Percentiles rank a stretch among this genome's conserved stretches.
phyloP scores from a whole-genome alignment of 768 basidiomycete species.

The Pleurotus giganteus region DNA sequence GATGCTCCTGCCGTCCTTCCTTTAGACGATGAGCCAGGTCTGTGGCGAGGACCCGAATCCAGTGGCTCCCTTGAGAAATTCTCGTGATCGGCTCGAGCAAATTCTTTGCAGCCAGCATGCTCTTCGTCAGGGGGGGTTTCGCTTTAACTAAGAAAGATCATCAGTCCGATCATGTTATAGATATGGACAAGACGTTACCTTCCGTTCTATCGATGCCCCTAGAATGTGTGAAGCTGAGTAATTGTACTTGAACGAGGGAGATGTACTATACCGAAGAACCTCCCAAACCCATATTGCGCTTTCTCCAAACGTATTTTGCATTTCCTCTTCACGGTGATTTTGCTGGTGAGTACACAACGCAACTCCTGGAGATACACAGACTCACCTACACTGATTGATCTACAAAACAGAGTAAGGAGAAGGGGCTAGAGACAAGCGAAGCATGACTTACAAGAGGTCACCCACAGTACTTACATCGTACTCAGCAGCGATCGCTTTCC shows the following conservation, averaged over 20 bases:
- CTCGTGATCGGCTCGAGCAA: slow-evolving; percentile 76
- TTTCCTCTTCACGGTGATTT: slow-evolving; percentile 51
- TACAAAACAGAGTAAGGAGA: slow-evolving; percentile 22
- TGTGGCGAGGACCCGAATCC: slow-evolving; percentile 89
- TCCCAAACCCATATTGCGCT: slow-evolving; percentile 91
- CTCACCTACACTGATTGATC: slow-evolving; percentile 58
- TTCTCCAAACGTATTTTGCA: slow-evolving; percentile 81
- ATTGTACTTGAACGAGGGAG: background rate
- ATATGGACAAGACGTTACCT: slow-evolving; percentile 42
- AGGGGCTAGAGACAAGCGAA: background rate
- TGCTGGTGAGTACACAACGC: background rate
- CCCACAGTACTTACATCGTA: slow-evolving; percentile 89
- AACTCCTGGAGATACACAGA: background rate
- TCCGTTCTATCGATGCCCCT: slow-evolving; percentile 88
- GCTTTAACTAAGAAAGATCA: slow-evolving; percentile 66
- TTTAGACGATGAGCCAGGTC: slow-evolving; percentile 84
- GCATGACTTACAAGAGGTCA: slow-evolving; percentile 76
- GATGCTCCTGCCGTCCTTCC: slow-evolving; percentile 71
- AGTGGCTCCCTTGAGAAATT: slow-evolving; percentile 75
- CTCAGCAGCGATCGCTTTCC: slow-evolving; percentile 80
- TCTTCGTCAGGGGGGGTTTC: slow-evolving; percentile 76
- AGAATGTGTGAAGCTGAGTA: slow-evolving; percentile 10
- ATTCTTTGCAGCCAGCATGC: slow-evolving; percentile 97
- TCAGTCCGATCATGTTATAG: background rate
- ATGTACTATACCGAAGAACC: slow-evolving; percentile 60